Conservation (phyloP, 2,329 filamentous ascomycete species). For the Aspergillus neoniger region DNA sequence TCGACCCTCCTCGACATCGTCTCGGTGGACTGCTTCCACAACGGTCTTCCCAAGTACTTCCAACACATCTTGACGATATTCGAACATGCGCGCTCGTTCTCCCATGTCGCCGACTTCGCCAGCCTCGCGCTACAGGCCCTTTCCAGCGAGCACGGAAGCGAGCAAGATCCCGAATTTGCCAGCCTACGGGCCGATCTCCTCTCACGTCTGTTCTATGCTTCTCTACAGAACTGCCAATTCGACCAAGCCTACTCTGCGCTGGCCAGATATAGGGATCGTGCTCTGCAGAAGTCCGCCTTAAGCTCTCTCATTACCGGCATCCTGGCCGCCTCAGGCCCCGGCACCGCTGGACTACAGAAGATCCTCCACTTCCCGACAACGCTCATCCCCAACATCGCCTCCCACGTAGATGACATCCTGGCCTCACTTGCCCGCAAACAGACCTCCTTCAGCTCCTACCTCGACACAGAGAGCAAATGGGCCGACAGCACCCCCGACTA, state of each 20-base stretch:
- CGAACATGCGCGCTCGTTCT: constrained; percentile 73
- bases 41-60: constrained; percentile 81
- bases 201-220: constrained; percentile 79
- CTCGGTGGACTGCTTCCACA: constrained; percentile 68
- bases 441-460: constrained; percentile 57
- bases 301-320: constrained; percentile 61
- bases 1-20: constrained; percentile 71
- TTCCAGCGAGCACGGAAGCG: constrained; percentile 34
- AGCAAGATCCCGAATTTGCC: constrained; percentile 39
- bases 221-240: constrained; percentile 76
- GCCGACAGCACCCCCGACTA: constrained; percentile 62
- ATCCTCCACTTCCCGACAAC: constrained; percentile 75
- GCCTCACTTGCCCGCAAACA: constrained; percentile 69
- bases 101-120: constrained; percentile 82
- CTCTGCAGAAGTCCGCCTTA: constrained; percentile 72
- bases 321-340: constrained; percentile 42
- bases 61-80: constrained; percentile 81
- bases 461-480: constrained; percentile 40
- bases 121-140: constrained; percentile 70
- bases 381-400: constrained; percentile 65
- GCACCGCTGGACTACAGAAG: constrained; percentile 51
- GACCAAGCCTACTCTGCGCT: constrained; percentile 80
- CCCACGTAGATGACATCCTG: constrained; percentile 77
- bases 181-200: constrained; percentile 69
- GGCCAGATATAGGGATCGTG: constrained; percentile 68